phyloP scores from a whole-genome alignment of 176 grass and related monocot genomes.

The Leersia perrieri region DNA sequence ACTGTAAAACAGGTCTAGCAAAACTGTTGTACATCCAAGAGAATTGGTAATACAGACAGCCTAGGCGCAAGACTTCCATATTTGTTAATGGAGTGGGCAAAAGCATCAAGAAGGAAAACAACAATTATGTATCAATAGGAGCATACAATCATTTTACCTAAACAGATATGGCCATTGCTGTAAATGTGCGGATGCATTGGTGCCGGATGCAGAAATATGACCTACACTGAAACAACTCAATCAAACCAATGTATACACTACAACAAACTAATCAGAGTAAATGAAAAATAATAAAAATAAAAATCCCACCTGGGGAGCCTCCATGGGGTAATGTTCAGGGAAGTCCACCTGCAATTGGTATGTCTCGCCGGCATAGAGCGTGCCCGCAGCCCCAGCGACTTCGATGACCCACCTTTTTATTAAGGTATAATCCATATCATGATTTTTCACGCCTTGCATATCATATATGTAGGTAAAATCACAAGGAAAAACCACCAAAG shows the following conservation, averaged over 20 bases:
- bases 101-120: background rate
- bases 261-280: background rate
- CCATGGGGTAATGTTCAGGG: slow-evolving; percentile 95
- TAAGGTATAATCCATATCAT: background rate
- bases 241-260: background rate
- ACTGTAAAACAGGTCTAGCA: background rate
- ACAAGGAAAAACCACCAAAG: background rate
- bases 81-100: slow-evolving; percentile 8
- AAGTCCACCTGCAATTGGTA: slow-evolving; percentile 96
- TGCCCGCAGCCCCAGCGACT: slow-evolving; percentile 65
- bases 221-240: slow-evolving; percentile 30
- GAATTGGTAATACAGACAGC: background rate
- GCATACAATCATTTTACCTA: slow-evolving; percentile 55
- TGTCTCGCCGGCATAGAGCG: slow-evolving; percentile 63
- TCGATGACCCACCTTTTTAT: slow-evolving; percentile 83
- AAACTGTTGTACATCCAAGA: background rate
- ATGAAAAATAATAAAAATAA: background rate
- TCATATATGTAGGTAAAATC: slow-evolving; percentile 10
- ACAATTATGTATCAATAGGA: background rate
- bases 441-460: slow-evolving; percentile 6
- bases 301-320: slow-evolving; percentile 70
- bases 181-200: slow-evolving; percentile 91
- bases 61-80: background rate
- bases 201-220: slow-evolving; percentile 90
- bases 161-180: slow-evolving; percentile 92